These are phyloP conservation scores for Ophiosphaerella korrae DNA, from an alignment of 2,329 filamentous ascomycete genomes.

Conservation along the genomic window DNA sequence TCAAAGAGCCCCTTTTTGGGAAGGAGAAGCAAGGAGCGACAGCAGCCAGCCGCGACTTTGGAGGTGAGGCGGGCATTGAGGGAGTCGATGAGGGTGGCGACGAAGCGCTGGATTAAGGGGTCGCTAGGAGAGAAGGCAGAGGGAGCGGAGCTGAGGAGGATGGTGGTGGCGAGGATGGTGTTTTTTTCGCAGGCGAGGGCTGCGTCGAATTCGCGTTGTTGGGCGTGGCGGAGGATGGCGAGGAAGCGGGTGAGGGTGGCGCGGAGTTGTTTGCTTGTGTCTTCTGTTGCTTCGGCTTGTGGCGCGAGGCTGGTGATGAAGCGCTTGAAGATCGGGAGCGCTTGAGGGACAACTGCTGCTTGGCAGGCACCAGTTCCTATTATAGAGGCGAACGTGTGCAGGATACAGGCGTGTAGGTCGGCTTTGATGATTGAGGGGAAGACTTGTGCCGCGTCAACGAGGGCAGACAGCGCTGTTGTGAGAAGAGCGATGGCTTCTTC, in stretches of 20 bases:
- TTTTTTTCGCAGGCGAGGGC: constrained; percentile 92
- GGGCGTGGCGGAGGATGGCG: constrained; percentile 75
- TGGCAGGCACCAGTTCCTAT: constrained; percentile 87
- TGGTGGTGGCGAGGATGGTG: constrained; percentile 82
- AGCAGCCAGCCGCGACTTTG: constrained; percentile 88
- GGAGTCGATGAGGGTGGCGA: constrained; percentile 84
- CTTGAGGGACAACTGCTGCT: constrained; percentile 83
- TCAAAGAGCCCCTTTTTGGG: constrained; percentile 51
- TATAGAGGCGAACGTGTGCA: constrained; percentile 95
- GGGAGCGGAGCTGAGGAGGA: constrained; percentile 81
- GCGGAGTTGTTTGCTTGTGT: constrained; percentile 72
- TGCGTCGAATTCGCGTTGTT: constrained; percentile 75
- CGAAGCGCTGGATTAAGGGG: constrained; percentile 72
- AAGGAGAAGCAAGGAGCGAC: constrained; percentile 79
- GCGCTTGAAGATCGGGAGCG: constrained; percentile 87
- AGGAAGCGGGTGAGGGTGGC: constrained; percentile 84
- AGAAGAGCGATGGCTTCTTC: constrained; percentile 86
- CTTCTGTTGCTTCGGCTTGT: constrained; percentile 49
- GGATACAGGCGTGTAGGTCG: constrained; percentile 92
- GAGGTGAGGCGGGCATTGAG: constrained; percentile 80
- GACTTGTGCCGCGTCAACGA: constrained; percentile 92
- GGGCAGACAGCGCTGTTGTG: constrained; percentile 77
- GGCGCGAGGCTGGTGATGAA: constrained; percentile 78
- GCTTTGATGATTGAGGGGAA: constrained; percentile 97
- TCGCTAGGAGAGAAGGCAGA: constrained; percentile 77